phyloP scores from a whole-genome alignment of 768 basidiomycete genomes.

The Agaricus subrufescens region DNA sequence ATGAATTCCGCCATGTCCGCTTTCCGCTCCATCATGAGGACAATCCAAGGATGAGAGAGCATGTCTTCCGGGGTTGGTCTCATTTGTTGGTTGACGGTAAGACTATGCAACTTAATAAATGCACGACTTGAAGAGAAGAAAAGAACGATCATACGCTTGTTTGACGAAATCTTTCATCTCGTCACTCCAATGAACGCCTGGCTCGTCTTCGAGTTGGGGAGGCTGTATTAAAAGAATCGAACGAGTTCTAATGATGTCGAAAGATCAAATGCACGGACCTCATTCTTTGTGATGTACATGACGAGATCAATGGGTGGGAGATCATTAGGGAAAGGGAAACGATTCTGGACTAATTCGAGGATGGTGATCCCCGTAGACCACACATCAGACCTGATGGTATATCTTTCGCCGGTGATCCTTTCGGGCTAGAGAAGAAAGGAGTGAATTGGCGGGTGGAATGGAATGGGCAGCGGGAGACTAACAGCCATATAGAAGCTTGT shows the following conservation, averaged over 20 bases:
- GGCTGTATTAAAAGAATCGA: conserved; percentile 40
- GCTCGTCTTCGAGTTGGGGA: conserved; percentile 78
- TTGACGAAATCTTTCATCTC: conserved; percentile 92
- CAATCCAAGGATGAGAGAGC: conserved; percentile 81
- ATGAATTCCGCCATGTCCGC: conserved; percentile 91
- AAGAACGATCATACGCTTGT: conserved; percentile 55
- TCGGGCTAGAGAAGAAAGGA: conserved; percentile 60
- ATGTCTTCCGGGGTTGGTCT: conserved; percentile 83
- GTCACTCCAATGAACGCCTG: conserved; percentile 63
- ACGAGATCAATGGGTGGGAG: conserved; percentile 92
- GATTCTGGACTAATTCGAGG: conserved; percentile 89
- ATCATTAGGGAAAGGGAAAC: conserved; percentile 92
- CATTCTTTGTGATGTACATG: conserved; percentile 81
- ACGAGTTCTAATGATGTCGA: background rate
- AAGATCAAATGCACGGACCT: conserved; percentile 38
- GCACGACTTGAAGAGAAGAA: background rate
- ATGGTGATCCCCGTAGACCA: conserved; percentile 97
- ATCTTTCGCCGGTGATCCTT: conserved; percentile 87
- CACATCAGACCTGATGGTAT: conserved; percentile 93
- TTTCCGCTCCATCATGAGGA: conserved; percentile 70
- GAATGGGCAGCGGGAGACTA: conserved; percentile 29
- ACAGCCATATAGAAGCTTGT: conserved; percentile 99
- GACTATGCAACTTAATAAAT: conserved; percentile 33
- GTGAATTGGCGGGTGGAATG: background rate
- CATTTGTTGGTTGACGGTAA: conserved; percentile 60